Evolutionary conservation across 2,329 filamentous ascomycete genomes (phyloP).

Genomic region (Sporothrix pallida): DNA sequence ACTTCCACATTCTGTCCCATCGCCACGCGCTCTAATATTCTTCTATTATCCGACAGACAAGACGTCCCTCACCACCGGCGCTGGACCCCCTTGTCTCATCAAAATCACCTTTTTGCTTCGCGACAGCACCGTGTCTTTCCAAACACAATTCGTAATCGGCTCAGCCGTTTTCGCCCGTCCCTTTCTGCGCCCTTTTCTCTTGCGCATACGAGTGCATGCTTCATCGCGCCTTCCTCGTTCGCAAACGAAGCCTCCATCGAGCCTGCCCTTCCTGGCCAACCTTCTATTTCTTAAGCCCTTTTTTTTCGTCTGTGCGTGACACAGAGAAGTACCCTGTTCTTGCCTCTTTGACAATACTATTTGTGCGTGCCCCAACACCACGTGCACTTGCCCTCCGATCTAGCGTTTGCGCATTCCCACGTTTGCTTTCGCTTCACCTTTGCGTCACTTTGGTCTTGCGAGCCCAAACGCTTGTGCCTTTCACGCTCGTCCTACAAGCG

Average conservation of each 20-base stretch:
- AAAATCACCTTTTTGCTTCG: not conserved
- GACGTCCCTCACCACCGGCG: too few species aligned
- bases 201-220: not conserved
- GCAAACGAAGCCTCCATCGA: conserved; percentile 19
- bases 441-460: not conserved
- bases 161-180: conserved; percentile 2
- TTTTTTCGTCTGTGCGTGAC: not conserved
- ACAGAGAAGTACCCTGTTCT: too few species aligned
- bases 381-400: too few species aligned
- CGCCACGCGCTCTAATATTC: not conserved
- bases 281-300: not conserved
- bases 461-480: too few species aligned
- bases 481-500: not conserved
- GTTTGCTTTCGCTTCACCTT: not conserved
- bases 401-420: too few species aligned
- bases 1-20: conserved; percentile 2
- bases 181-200: not conserved
- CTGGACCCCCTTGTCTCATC: too few species aligned
- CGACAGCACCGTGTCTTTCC: not conserved
- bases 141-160: conserved; percentile 5
- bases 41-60: too few species aligned
- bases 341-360: too few species aligned
- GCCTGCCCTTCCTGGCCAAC: not conserved
- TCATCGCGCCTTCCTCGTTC: conserved; percentile 22
- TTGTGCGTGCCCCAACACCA: too few species aligned